Base-by-base conservation (phyloP, 768 basidiomycete genomes). In the Postia placenta region DNA sequence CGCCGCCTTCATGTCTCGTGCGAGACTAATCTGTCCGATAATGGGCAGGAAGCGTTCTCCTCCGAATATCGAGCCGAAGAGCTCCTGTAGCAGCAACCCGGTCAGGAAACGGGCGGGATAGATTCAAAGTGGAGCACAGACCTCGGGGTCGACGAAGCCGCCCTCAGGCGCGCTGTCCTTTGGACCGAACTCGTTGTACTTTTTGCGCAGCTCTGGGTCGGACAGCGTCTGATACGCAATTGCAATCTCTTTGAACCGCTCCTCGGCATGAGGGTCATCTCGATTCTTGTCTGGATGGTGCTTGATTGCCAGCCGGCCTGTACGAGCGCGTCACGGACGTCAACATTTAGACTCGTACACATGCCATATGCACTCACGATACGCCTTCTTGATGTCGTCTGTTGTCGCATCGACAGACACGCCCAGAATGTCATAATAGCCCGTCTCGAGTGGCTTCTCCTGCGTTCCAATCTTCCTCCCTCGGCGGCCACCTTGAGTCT, bases 281-380 rank as follows among this genome's bases (percentile, higher is more conserved):
- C 81, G 89, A 62, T 94, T 92, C 74, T 93, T 93, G 76, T 93
- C 91, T 0, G 91, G 91, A 64, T 92, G 91, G 59, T 85, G 82
- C 65, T 92, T 92, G 67, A 95, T 92, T 2, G 92, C 92, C 44
- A 91, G 74, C 5, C 85, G 79, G 38, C 87, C 85, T 89, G n/a
- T n/a, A n/a, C n/a, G n/a, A n/a, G n/a, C n/a, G n/a, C n/a, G n/a
- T n/a, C n/a, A n/a, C n/a, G n/a, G n/a, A 50, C 27, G 27, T 12
- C 26, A 11, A 19, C 3, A 35, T 12, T 33, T 17, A 45, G 19
- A 7, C 27, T 22, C 28, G 3, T 39, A 39, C 30, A 45, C 5
- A 7, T 30, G n/a, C 37, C 3, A 48, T 14, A 20, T 12, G 22
- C 17, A 71, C 79, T 52, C 60, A 85, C 92, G 81, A 68, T 95